Percentiles rank a stretch among this genome's conserved stretches.
Evolutionary conservation across 495 filamentous ascomycete species (phyloP).

Genomic region (Aspergillus baeticus): DNA sequence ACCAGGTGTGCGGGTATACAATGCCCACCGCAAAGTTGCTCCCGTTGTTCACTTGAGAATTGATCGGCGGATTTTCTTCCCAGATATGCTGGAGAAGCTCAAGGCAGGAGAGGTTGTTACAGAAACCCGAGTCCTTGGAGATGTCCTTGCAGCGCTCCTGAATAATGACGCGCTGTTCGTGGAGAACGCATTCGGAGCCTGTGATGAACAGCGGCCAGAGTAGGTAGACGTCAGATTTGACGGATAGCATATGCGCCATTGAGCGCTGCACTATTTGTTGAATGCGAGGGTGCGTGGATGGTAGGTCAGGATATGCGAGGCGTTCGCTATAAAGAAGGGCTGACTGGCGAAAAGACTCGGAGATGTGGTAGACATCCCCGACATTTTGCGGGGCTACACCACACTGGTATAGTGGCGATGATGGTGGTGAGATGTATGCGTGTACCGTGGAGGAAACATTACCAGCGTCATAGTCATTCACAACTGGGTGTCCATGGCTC

Average conservation of each 20-base stretch:
- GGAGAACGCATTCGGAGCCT: constrained; percentile 85
- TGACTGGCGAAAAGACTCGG: constrained; percentile 85
- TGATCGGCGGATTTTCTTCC: constrained; percentile 49
- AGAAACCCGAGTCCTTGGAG: constrained; percentile 82
- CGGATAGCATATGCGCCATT: constrained; percentile 74
- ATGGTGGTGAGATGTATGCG: constrained; percentile 31
- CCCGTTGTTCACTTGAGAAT: constrained; percentile 17
- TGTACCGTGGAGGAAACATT: constrained; percentile 19
- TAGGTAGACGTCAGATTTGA: constrained; percentile 83
- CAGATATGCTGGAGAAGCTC: constrained; percentile 85
- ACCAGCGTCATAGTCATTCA: constrained; percentile 16
- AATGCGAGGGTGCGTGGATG: constrained; percentile 75
- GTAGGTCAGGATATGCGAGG: constrained; percentile 72
- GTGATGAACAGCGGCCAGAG: constrained; percentile 94
- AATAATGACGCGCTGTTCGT: constrained; percentile 74
- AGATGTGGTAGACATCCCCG: constrained; percentile 63
- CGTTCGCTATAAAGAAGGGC: constrained; percentile 91
- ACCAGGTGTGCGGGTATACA: constrained; percentile 4
- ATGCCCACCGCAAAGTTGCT: constrained; percentile 7
- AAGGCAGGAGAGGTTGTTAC: constrained; percentile 85
- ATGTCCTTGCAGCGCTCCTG: constrained; percentile 80
- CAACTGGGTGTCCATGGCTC: constrained; percentile 21
- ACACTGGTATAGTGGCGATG: constrained; percentile 25
- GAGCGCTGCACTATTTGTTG: constrained; percentile 79
- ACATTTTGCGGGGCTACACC: constrained; percentile 38